Evolutionary conservation across 2,329 filamentous ascomycete genomes (phyloP), one percentile per base, ranked within the genome.

Genomic region (Ophiostoma piceae): DNA sequence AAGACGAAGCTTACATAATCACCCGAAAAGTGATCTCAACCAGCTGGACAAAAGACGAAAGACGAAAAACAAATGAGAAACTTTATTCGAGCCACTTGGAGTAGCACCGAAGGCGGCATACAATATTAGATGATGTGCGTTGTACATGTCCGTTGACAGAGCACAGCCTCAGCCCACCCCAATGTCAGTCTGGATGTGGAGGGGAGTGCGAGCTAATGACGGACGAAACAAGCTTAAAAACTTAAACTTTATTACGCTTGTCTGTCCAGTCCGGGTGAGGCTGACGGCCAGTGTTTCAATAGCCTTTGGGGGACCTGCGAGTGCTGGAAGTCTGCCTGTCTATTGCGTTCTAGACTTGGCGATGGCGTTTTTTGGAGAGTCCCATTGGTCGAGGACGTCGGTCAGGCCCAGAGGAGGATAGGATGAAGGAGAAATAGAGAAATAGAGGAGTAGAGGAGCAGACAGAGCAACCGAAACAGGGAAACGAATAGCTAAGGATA

Each of bases 291-390:
- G n/a, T 54, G 51, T 54, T 54, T 26, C n/a, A 54, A 26, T 26
- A 47, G 14, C 16, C 41, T 19, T 47, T 47, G 14, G 16, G 16
- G 8, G 22, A 26, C 14, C 51, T 26, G 22, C n/a, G n/a, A 22
- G 11, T 26, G 9, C n/a, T 54, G 51, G 22, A 26, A 54, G 14
- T 54, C 51, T 54, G 51, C 51, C 51, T 54, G 51, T 54, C 19
- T 26, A 54, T 54, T 54, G n/a, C 51, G 51, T 54, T 54, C 51
- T 54, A 54, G 51, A 26, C 51, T 22, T 54, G 51, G 51, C 51
- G 22, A 54, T 54, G 22, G 51, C 51, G n/a, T 54, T 54, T 51
- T 54, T 6, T 54, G 51, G 51, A n/a, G 19, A 22, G 19, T 3
- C n/a, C 22, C 2, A 22, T 57, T 4, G 9, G n/a, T 7, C n/a